Base-by-base conservation (phyloP, 106 monocot genomes). In the Dioscorea zingiberensis region DNA sequence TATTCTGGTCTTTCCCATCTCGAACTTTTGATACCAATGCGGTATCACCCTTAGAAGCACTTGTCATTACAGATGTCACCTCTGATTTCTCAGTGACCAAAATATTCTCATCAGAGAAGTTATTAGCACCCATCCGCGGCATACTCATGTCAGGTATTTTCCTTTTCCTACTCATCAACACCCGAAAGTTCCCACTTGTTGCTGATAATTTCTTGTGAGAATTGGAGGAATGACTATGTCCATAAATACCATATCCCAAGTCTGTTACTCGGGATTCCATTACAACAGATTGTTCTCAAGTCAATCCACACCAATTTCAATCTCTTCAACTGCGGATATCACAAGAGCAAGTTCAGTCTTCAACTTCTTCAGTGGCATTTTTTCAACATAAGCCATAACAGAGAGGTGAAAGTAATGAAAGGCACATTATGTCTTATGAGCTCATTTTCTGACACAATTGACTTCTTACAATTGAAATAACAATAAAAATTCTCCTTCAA, bases 1-100 rank as follows among this genome's bases (percentile, higher is more conserved):
- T 81, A 44, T 25, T 73, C 62, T 46, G 69, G 49, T 19, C 45
- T 25, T 65, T 78, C 12, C 26, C 47, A 23, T 64, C 77, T 54
- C 14, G 62, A 13, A 0, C 13, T 17, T 63, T 25, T 32, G 29
- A 23, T 12, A 2, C 58, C 29, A 14, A 47, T 14, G 26, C 21
- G 13, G 19, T 53, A 9, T 26, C 13, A 25, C 23, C 51, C 64
- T 29, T 54, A 46, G 17, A 63, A 60, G 30, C 28, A 54, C 18
- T 32, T 30, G 46, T 57, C 48, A 64, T 48, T 59, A 7, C 38
- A 7, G 63, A 56, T 63, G 12, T 24, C 16, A 12, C 25, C 13
- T 68, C 62, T 27, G 56, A 63, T 3, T 66, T 71, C 46, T 60
- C 61, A 56, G 25, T 23, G 47, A 59, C 21, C 44, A 53, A 15